Conservation (phyloP, 805 yeast genomes). For the Candida broadrunensis region DNA sequence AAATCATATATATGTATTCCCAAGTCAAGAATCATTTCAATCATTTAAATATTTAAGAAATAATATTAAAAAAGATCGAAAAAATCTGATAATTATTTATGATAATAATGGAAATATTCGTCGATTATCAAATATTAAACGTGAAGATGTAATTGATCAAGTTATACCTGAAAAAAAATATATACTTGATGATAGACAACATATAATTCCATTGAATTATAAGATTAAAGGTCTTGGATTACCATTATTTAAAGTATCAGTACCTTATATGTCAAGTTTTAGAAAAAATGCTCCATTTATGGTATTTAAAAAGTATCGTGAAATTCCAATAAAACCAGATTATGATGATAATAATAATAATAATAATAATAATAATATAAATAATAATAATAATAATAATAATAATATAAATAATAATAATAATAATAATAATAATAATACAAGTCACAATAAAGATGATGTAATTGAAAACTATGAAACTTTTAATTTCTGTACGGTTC, state of each 20-base stretch:
- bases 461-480: conserved; percentile 24
- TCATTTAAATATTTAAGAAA: conserved; percentile 25
- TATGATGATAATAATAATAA: conserved; percentile 8
- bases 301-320: conserved; percentile 28
- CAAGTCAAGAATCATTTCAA: conserved; percentile 24
- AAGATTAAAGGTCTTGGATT: conserved; percentile 32
- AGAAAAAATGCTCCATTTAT: conserved; percentile 33
- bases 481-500: conserved; percentile 30
- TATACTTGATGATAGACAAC: conserved; percentile 25
- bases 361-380: neutral
- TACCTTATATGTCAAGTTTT: conserved; percentile 35
- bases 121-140: conserved; percentile 6
- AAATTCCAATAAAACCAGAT: conserved; percentile 22
- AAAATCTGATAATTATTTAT: conserved; percentile 17
- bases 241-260: conserved; percentile 33
- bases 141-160: conserved; percentile 3
- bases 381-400: conserved; percentile 2
- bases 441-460: conserved; percentile 3
- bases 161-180: conserved; percentile 1
- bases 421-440: neutral
- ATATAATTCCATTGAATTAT: conserved; percentile 29
- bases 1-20: conserved; percentile 25
- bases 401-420: conserved; percentile 4
- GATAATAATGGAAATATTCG: conserved; percentile 17
- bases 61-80: conserved; percentile 16